phyloP scores from a whole-genome alignment of 2,329 filamentous ascomycete genomes.

The Aspergillus pseudoterreus region DNA sequence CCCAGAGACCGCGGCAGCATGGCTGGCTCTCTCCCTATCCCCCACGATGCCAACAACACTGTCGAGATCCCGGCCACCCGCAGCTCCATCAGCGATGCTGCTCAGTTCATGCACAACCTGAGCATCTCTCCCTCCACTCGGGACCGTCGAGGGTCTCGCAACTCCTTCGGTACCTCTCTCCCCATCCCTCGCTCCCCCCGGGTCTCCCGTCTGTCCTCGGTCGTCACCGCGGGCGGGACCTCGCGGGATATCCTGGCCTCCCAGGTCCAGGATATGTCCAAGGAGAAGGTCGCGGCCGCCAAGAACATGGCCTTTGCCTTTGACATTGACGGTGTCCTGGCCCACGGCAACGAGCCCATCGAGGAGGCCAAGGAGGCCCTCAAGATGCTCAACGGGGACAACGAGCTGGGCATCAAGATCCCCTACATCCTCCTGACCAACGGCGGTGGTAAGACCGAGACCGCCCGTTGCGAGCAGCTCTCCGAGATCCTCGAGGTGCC shows the following conservation, averaged over 20 bases:
- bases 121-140: slow-evolving; percentile 65
- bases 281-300: slow-evolving; percentile 63
- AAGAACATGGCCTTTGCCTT: slow-evolving; percentile 83
- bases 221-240: slow-evolving; percentile 50
- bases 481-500: slow-evolving; percentile 63
- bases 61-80: slow-evolving; percentile 68
- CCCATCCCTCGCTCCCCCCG: slow-evolving; percentile 70
- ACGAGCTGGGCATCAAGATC: slow-evolving; percentile 76
- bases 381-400: slow-evolving; percentile 70
- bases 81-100: slow-evolving; percentile 64
- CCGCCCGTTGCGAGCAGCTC: slow-evolving; percentile 62
- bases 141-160: slow-evolving; percentile 65
- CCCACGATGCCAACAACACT: slow-evolving; percentile 47
- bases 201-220: slow-evolving; percentile 63
- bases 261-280: slow-evolving; percentile 65
- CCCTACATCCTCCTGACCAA: slow-evolving; percentile 72
- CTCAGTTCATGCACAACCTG: slow-evolving; percentile 69
- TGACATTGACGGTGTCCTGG: slow-evolving; percentile 65
- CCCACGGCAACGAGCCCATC: slow-evolving; percentile 68
- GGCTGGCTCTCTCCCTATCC: slow-evolving; percentile 35
- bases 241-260: slow-evolving; percentile 65
- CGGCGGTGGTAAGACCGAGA: slow-evolving; percentile 68
- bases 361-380: slow-evolving; percentile 63
- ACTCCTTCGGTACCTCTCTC: slow-evolving; percentile 70
- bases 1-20: slow-evolving; percentile 25